Conservation (phyloP, 176 grass and related monocot species). For the Avena sativa region DNA sequence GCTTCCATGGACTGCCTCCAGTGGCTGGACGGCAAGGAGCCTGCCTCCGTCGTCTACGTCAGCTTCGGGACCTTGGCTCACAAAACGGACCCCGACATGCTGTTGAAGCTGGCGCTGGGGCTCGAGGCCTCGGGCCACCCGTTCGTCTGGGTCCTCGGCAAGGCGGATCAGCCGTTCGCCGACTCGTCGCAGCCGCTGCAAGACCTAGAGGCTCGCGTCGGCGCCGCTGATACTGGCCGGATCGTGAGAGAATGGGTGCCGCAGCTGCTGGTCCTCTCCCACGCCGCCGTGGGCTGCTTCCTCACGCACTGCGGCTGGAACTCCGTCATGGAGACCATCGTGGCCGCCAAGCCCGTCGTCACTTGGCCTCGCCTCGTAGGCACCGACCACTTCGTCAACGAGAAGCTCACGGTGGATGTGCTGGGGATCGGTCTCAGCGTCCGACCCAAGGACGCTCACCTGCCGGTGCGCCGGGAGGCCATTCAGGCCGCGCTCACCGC, state of each 20-base stretch:
- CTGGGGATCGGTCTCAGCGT: constrained; percentile 57
- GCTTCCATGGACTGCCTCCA: constrained; percentile 27
- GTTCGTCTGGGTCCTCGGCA: constrained; percentile 44
- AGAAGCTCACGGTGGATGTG: constrained; percentile 62
- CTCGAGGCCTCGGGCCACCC: constrained; percentile 37
- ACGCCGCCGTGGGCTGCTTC: constrained; percentile 45
- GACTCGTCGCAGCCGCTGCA: too few species aligned
- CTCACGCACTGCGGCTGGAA: background rate
- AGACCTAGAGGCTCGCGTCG: too few species aligned
- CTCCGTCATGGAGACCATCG: background rate
- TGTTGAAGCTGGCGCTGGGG: constrained; percentile 44
- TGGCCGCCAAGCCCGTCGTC: constrained; percentile 44
- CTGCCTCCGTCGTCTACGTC: constrained; percentile 51
- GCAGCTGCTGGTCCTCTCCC: constrained; percentile 67
- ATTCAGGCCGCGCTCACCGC: constrained; percentile 41
- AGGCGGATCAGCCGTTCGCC: background rate
- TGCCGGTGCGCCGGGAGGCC: background rate
- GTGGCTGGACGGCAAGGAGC: constrained; percentile 53
- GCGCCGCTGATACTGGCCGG: background rate
- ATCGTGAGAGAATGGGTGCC: constrained; percentile 62
- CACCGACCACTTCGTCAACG: constrained; percentile 61
- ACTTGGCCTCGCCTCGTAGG: constrained; percentile 56
- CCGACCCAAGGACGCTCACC: constrained; percentile 9
- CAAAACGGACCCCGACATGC: background rate
- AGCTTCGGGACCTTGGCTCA: constrained; percentile 51